These are phyloP conservation scores for Zoysia pacifica DNA, from an alignment of 176 grass and related monocot species.

Conservation along the genomic window DNA sequence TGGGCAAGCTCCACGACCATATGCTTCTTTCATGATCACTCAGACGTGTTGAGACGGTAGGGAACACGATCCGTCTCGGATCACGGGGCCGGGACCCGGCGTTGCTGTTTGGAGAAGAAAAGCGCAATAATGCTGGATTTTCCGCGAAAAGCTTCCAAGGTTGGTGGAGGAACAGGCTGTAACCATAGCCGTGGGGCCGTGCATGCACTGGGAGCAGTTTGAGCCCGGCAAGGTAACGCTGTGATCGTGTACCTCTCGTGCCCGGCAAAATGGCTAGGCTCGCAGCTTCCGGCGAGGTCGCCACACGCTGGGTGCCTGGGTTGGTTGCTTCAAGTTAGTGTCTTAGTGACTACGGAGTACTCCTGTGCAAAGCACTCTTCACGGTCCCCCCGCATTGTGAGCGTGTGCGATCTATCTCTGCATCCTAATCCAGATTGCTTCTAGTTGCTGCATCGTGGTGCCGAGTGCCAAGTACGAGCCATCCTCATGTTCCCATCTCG, in stretches of 20 bases:
- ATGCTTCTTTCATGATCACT: neutral
- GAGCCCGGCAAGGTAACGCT: neutral
- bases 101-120: constrained; percentile 32
- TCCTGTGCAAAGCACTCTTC: too few relatives aligned
- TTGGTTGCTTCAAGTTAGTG: too few relatives aligned
- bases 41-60: constrained; percentile 41
- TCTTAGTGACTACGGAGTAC: too few relatives aligned
- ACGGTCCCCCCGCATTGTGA: too few relatives aligned
- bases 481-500: neutral
- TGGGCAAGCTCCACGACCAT: constrained; percentile 4
- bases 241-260: neutral
- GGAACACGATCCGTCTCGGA: constrained; percentile 13
- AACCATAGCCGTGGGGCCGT: constrained; percentile 18
- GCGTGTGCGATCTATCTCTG: constrained; percentile 9
- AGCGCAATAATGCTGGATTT: constrained; percentile 37
- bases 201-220: constrained; percentile 5
- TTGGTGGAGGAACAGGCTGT: constrained; percentile 54
- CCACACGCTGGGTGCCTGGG: too few relatives aligned
- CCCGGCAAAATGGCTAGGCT: neutral
- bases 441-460: constrained; percentile 7
- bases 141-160: constrained; percentile 36
- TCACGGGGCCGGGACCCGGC: constrained; percentile 14
- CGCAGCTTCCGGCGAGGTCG: too few relatives aligned
- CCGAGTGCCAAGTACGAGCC: neutral
- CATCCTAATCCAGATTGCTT: constrained; percentile 19